phyloP scores from a whole-genome alignment of 257 asterid species.

The Solanum medicagineum region DNA sequence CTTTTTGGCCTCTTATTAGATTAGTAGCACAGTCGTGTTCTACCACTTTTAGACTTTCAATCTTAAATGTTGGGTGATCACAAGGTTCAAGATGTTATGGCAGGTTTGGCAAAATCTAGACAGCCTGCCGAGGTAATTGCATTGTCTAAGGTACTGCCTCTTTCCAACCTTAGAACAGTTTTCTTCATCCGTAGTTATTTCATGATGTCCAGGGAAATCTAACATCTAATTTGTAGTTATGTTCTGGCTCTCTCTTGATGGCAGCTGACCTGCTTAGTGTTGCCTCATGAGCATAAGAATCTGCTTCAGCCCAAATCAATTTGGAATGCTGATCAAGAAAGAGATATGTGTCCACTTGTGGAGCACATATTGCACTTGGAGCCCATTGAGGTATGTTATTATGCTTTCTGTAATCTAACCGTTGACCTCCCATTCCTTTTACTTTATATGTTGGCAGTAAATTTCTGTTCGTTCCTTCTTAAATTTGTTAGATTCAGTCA shows the following conservation, averaged over 20 bases:
- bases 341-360: conserved; percentile 56
- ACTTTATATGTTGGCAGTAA: background rate
- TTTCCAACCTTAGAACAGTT: background rate
- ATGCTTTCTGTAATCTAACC: background rate
- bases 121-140: conserved; percentile 77
- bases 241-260: conserved; percentile 14
- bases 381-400: conserved; percentile 64
- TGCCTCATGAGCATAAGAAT: conserved; percentile 54
- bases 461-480: background rate
- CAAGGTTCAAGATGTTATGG: conserved; percentile 18
- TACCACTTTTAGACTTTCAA: background rate
- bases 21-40: background rate
- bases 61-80: background rate
- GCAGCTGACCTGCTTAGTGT: conserved; percentile 87
- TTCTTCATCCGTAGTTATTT: background rate
- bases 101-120: conserved; percentile 49
- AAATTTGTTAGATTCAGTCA: background rate
- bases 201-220: background rate
- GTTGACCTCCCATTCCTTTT: background rate
- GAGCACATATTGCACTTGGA: conserved; percentile 75
- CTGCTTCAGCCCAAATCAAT: conserved; percentile 69
- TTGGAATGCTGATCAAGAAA: conserved; percentile 68
- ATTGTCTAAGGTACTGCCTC: conserved; percentile 50
- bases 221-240: conserved; percentile 1
- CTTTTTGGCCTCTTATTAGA: background rate